Evolutionary conservation across 2,329 filamentous ascomycete species (phyloP).

Genomic region (Scedosporium boydii): DNA sequence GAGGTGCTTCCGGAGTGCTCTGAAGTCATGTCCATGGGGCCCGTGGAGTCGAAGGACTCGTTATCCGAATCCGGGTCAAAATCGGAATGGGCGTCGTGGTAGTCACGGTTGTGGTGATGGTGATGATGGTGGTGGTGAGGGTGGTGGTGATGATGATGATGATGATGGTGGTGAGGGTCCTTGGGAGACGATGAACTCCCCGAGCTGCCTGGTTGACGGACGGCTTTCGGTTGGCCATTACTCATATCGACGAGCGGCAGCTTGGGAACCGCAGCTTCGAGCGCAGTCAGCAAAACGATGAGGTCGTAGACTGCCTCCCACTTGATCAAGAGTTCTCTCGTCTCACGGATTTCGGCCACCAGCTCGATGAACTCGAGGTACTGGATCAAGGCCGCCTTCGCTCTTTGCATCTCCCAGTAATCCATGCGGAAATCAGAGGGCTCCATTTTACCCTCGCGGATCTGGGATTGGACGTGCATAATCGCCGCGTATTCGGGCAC

Average conservation of each 20-base stretch:
- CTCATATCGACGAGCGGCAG: constrained; percentile 48
- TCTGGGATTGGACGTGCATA: constrained; percentile 87
- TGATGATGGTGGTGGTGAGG: constrained; percentile 18
- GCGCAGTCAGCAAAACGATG: constrained; percentile 73
- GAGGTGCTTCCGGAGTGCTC: constrained; percentile 6
- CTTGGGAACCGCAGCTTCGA: constrained; percentile 82
- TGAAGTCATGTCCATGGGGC: constrained; percentile 30
- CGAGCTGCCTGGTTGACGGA: constrained; percentile 14
- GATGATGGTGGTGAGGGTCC: constrained; percentile 18
- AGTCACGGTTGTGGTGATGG: constrained; percentile 14
- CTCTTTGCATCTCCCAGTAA: constrained; percentile 94
- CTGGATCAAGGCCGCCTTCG: constrained; percentile 89
- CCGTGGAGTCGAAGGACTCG: constrained; percentile 21
- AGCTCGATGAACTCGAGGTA: constrained; percentile 92
- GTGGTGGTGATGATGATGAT: neutral
- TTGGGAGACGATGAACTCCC: constrained; percentile 15
- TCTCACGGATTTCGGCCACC: constrained; percentile 73
- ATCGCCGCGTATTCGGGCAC: constrained; percentile 91
- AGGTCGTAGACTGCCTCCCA: constrained; percentile 90
- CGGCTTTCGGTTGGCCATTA: constrained; percentile 23
- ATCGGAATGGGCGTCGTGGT: neutral
- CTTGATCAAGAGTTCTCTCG: constrained; percentile 75
- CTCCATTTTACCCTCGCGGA: constrained; percentile 64
- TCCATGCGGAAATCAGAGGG: constrained; percentile 88
- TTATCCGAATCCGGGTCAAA: constrained; percentile 2